phyloP scores from a whole-genome alignment of 176 grass and related monocot genomes.

The Paspalum notatum region DNA sequence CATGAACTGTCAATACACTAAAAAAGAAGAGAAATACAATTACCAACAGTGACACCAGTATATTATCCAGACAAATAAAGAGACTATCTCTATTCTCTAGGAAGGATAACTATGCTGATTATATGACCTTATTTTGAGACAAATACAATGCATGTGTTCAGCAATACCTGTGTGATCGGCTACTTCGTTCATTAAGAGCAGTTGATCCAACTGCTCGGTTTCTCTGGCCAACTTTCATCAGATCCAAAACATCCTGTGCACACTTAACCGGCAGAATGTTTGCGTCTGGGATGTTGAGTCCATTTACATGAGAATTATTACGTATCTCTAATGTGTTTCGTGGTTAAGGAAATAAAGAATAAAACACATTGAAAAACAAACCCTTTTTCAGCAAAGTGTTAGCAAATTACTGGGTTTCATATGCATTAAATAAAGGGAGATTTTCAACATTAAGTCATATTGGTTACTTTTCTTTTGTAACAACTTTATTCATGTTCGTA shows the following conservation, averaged over 20 bases:
- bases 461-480: background rate
- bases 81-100: background rate
- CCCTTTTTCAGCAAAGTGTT: background rate
- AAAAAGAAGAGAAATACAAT: constrained; percentile 30
- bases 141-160: background rate
- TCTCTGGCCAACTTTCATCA: constrained; percentile 79
- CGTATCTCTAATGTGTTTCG: constrained; percentile 79
- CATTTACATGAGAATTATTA: constrained; percentile 92
- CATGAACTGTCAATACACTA: constrained; percentile 90
- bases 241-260: constrained; percentile 76
- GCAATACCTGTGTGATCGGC: constrained; percentile 84
- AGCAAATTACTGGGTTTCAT: constrained; percentile 24
- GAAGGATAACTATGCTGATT: background rate
- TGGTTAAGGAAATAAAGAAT: constrained; percentile 42
- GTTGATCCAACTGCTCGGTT: constrained; percentile 79
- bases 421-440: background rate
- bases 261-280: constrained; percentile 76
- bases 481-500: background rate
- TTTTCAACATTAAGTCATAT: background rate
- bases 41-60: background rate
- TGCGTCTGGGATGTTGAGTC: constrained; percentile 88
- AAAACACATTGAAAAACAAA: background rate
- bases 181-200: constrained; percentile 91
- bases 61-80: background rate
- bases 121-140: background rate